Base-by-base conservation (phyloP, 2,329 filamentous ascomycete species). In the Talaromyces sp. region DNA sequence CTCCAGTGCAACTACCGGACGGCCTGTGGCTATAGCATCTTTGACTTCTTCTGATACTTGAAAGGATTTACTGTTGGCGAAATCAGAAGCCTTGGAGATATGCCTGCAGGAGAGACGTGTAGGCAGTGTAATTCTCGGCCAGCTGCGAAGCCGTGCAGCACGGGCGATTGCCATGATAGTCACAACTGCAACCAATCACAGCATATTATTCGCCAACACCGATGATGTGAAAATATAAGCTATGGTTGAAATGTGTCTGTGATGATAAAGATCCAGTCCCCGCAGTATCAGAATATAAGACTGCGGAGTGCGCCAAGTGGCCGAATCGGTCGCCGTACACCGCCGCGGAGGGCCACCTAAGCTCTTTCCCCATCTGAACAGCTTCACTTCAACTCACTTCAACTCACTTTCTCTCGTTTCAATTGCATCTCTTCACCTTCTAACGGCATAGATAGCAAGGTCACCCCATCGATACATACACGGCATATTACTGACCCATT, bases 1-100 rank as follows among this genome's bases (percentile, higher is more conserved):
- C 78, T 99, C 95, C 4, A 99, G 84, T 17, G 94, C 95, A 11
- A 99, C 93, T 3, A 99, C 89, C 0, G 95, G 94, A 72, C 88
- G 89, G 65, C 89, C 88, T 13, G 87, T 85, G 49, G 86, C 83
- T 58, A 97, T 77, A 45, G 93, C 94, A 74, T 92, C 88, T 61
- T 84, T 82, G 13, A 99, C 89, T 78, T 98, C 94, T 60, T 94
- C 89, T 0, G 92, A 93, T 49, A 97, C 83, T 62, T 83, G 85
- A 65, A 96, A 84, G 67, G 92, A 78, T 74, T 78, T 77, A 78
- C 72, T 79, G 64, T 74, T 73, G 10, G 71, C 69, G 25, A 77
- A 70, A 22, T 68, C 71, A 68, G 76, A 74, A 65, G 73, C 70
- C 25, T 73, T 72, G 60, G 65, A 61, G 25, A 68, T 65, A 36